phyloP scores from a whole-genome alignment of 2,329 filamentous ascomycete species.

The Coniochaeta sp. region DNA sequence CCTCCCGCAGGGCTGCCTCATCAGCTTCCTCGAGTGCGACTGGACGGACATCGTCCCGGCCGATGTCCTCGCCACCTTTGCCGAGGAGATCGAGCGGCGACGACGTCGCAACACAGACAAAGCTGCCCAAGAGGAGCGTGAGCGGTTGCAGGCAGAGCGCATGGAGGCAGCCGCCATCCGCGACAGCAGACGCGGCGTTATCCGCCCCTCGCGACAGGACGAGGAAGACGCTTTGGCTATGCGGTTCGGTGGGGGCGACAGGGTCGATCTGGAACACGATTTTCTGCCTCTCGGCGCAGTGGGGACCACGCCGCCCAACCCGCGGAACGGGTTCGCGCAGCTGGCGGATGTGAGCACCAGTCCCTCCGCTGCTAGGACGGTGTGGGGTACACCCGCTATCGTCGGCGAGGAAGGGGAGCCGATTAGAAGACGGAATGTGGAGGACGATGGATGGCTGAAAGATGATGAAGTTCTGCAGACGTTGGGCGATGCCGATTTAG shows the following conservation, averaged over 20 bases:
- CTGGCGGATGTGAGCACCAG: conserved; percentile 76
- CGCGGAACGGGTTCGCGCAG: conserved; percentile 55
- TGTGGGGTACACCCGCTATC: conserved; percentile 83
- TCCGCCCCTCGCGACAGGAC: conserved; percentile 14
- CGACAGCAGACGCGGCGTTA: conserved; percentile 29
- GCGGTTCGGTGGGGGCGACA: conserved; percentile 17
- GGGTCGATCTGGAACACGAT: conserved; percentile 48
- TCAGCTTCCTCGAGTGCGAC: conserved; percentile 87
- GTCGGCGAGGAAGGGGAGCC: conserved; percentile 46
- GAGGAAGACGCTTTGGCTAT: conserved; percentile 28
- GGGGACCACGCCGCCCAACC: conserved; percentile 47
- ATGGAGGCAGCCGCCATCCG: conserved; percentile 64
- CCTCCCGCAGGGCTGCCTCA: conserved; percentile 82
- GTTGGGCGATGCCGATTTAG: conserved; percentile 52
- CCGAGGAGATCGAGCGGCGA: conserved; percentile 67
- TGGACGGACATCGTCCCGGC: conserved; percentile 84
- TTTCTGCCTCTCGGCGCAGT: conserved; percentile 54
- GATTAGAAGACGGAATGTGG: conserved; percentile 21
- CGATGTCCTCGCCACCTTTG: conserved; percentile 68
- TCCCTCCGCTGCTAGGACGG: conserved; percentile 68
- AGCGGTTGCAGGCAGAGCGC: conserved; percentile 73
- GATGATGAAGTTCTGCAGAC: conserved; percentile 74
- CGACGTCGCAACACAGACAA: conserved; percentile 77
- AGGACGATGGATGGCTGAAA: conserved; percentile 76
- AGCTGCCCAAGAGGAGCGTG: conserved; percentile 77